Evolutionary conservation across 106 monocot genomes (phyloP).

Genomic region (Allium fistulosum): DNA sequence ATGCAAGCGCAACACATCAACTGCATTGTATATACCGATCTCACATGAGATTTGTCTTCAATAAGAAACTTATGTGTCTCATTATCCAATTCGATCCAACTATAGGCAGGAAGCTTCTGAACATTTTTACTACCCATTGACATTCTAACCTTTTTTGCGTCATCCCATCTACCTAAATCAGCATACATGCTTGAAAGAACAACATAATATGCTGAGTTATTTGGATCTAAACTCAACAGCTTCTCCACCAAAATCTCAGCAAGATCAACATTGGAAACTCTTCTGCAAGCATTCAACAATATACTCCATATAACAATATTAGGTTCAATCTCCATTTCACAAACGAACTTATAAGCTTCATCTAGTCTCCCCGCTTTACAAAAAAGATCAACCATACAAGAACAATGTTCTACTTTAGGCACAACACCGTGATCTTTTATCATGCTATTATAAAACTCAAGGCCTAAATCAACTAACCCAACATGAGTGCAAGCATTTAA

Average conservation of each 20-base stretch:
- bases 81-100: conserved; percentile 83
- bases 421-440: conserved; percentile 23
- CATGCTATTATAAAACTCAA: conserved; percentile 56
- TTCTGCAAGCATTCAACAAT: conserved; percentile 65
- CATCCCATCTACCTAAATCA: conserved; percentile 62
- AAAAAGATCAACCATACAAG: conserved; percentile 74
- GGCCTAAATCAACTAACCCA: conserved; percentile 62
- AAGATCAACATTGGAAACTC: conserved; percentile 44
- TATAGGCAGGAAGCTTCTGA: conserved; percentile 68
- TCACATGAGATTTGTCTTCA: conserved; percentile 52
- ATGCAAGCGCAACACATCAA: conserved; percentile 42
- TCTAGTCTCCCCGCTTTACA: conserved; percentile 64
- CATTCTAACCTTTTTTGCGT: conserved; percentile 55
- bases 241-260: conserved; percentile 57
- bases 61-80: conserved; percentile 66
- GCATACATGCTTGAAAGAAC: conserved; percentile 76
- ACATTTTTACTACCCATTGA: conserved; percentile 67
- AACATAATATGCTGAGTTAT: conserved; percentile 83
- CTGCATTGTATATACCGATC: conserved; percentile 41
- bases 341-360: conserved; percentile 64
- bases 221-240: conserved; percentile 62
- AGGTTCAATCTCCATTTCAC: conserved; percentile 62
- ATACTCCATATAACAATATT: conserved; percentile 82
- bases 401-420: conserved; percentile 76
- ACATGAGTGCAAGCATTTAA: conserved; percentile 84